Conservation (phyloP, 2,329 filamentous ascomycete species). For the Blastomyces parvus region DNA sequence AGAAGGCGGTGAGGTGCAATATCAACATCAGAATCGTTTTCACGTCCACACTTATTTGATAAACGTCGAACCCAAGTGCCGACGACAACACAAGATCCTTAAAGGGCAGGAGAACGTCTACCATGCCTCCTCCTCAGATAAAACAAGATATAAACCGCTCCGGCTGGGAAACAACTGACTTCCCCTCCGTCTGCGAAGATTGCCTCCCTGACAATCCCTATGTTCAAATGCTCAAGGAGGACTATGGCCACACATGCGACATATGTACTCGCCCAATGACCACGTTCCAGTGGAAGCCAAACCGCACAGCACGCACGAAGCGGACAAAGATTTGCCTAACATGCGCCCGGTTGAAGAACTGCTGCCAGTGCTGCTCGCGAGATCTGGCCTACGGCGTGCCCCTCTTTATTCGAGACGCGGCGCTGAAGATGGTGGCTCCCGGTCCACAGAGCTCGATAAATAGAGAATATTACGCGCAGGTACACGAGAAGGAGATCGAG, state of each 20-base stretch:
- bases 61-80: not conserved
- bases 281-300: constrained; percentile 87
- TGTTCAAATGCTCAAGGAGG: constrained; percentile 98
- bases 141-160: constrained; percentile 93
- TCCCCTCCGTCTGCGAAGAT: constrained; percentile 57
- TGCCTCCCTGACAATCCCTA: constrained; percentile 95
- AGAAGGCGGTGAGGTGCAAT: not conserved
- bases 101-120: constrained; percentile 16
- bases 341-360: constrained; percentile 95
- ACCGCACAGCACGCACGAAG: constrained; percentile 83
- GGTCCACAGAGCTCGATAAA: constrained; percentile 90
- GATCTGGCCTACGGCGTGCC: constrained; percentile 92
- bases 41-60: not conserved
- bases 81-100: not conserved
- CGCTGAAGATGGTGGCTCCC: constrained; percentile 93
- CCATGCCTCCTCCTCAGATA: constrained; percentile 66
- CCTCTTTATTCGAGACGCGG: constrained; percentile 89
- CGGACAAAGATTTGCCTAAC: constrained; percentile 93
- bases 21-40: not conserved
- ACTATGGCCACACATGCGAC: constrained; percentile 81
- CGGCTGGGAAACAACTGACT: constrained; percentile 72
- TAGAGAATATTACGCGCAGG: constrained; percentile 93
- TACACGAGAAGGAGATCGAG: constrained; percentile 91
- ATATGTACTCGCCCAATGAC: constrained; percentile 92
- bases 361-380: constrained; percentile 97